Base-by-base conservation (phyloP, 129 eudicot genomes). In the Artemisia tridentata region DNA sequence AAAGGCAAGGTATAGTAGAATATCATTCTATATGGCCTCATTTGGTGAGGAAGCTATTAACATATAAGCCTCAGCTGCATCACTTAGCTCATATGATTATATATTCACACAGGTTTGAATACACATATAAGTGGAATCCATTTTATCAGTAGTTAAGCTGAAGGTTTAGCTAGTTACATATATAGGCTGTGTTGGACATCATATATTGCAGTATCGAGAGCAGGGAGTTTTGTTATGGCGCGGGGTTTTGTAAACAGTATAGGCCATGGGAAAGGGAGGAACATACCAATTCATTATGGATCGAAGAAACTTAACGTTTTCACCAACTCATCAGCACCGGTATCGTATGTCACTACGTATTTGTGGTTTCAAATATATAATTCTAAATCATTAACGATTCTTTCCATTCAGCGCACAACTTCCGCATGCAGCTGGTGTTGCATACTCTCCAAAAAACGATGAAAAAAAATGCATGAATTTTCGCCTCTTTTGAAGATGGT, bases 1-100 rank as follows among this genome's bases (percentile, higher is more conserved):
- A 91, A 72, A 83, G 91, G 69, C 97, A 91, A 66, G 97, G 97
- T 25, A n/a, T n/a, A n/a, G n/a, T n/a, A 84, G 88, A 63, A 69
- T 86, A 50, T 86, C 96, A 7, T 91, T 88, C 61, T 91, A 84
- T 60, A 0, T 88, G 5, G 82, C 96, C 34, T 80, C 96, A 13
- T 66, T 29, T 48, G 97, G 97, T 1, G 97, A 91, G 63, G 97
- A 91, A 73, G 97, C 97, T 27, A 72, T 86, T n/a, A 86, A 74
- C 81, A 75, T 91, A n/a, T n/a, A n/a, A 18, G 96, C 90, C 29
- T 86, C 97, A 13, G 96, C 97, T 0, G 96, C 96, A 11, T 96
- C 96, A 11, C 90, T 91, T 49, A 61, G 75, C 27, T 12, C 73
- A 0, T 83, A 91, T 15, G 97, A 91, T 57, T 13, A 86, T 45